Conservation (phyloP, 345 rosid species). For the Rhodamnia rubescens region DNA sequence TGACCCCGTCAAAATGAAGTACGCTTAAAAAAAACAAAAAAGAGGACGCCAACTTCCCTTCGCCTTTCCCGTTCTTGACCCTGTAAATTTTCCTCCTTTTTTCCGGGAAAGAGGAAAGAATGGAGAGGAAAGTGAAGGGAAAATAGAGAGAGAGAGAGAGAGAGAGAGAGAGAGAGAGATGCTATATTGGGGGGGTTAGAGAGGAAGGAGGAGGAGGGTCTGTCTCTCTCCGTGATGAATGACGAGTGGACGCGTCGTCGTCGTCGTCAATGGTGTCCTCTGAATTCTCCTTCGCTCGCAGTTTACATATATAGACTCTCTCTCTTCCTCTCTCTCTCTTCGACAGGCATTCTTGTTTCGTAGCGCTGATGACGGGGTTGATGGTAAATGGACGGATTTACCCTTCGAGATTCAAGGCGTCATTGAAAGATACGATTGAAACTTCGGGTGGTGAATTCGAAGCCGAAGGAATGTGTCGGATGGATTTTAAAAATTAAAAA, state of each 20-base stretch:
- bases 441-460: neutral
- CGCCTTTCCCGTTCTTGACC: neutral
- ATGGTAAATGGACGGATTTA: neutral
- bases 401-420: neutral
- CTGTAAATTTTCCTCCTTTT: neutral
- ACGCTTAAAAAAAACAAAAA: neutral
- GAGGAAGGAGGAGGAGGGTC: neutral
- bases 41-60: neutral
- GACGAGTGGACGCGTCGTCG: neutral
- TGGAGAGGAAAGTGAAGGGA: neutral
- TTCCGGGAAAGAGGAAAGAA: neutral
- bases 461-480: neutral
- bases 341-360: neutral
- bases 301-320: neutral
- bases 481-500: neutral
- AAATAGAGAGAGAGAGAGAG: neutral
- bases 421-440: neutral
- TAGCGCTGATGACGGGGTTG: neutral
- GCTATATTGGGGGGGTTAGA: neutral
- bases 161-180: neutral
- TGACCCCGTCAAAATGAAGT: slow-evolving; percentile 3
- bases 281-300: neutral
- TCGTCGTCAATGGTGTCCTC: neutral
- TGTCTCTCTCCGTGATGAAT: neutral
- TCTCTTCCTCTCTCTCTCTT: neutral